phyloP scores from a whole-genome alignment of 108 stramenopile species.

The Cylindrotheca fusiformis region DNA sequence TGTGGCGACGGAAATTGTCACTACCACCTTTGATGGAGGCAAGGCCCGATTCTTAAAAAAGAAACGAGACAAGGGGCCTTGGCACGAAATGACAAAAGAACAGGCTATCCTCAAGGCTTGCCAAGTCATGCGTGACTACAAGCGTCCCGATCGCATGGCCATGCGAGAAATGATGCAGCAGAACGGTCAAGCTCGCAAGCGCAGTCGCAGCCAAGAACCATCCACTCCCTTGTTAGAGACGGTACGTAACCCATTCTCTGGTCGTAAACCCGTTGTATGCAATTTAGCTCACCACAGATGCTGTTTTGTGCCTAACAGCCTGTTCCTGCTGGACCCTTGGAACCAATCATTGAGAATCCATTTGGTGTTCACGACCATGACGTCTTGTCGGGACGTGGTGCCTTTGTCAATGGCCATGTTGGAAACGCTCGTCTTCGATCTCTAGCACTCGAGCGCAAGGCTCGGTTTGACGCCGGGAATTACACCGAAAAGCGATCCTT shows the following conservation, averaged over 20 bases:
- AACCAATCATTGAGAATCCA: slow-evolving; percentile 46
- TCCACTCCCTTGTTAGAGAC: slow-evolving; percentile 28
- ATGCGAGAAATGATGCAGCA: slow-evolving; percentile 43
- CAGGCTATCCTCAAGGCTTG: slow-evolving; percentile 67
- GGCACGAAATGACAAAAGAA: slow-evolving; percentile 60
- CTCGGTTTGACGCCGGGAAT: slow-evolving; percentile 51
- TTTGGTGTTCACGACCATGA: slow-evolving; percentile 57
- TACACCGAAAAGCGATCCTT: slow-evolving; percentile 69
- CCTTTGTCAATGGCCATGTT: slow-evolving; percentile 55
- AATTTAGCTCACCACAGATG: not conserved
- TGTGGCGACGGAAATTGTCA: slow-evolving; percentile 60
- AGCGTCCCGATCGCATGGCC: slow-evolving; percentile 71
- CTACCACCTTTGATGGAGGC: slow-evolving; percentile 10
- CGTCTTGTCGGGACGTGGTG: slow-evolving; percentile 60
- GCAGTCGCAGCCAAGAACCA: slow-evolving; percentile 12
- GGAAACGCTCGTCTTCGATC: slow-evolving; percentile 44
- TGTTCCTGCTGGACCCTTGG: slow-evolving; percentile 17
- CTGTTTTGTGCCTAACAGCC: not conserved
- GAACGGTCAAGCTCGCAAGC: slow-evolving; percentile 38
- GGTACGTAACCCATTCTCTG: slow-evolving; percentile 2
- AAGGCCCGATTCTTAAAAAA: slow-evolving; percentile 57
- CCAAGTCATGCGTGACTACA: slow-evolving; percentile 77
- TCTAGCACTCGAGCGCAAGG: slow-evolving; percentile 53
- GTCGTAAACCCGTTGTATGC: not conserved
- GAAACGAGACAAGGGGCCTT: slow-evolving; percentile 45